These are phyloP conservation scores for Quercus glauca DNA, from an alignment of 306 rosid species.

Conservation along the genomic window DNA sequence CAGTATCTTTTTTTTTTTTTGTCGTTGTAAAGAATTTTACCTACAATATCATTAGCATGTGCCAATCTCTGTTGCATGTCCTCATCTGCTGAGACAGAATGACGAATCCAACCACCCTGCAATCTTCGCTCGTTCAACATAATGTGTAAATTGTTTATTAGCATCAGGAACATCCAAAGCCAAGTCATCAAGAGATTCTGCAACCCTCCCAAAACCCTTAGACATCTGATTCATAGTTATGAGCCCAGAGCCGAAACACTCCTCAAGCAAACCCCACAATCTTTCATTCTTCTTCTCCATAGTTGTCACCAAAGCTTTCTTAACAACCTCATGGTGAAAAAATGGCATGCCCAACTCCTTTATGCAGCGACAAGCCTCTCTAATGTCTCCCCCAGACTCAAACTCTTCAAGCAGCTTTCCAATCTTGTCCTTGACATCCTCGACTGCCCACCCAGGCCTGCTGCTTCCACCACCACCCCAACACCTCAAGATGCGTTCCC, in stretches of 20 bases:
- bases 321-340: slow-evolving; percentile 72
- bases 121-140: slow-evolving; percentile 48
- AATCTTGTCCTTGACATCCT: slow-evolving; percentile 69
- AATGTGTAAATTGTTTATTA: slow-evolving; percentile 40
- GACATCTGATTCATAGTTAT: slow-evolving; percentile 68
- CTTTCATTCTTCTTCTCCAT: slow-evolving; percentile 67
- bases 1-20: slow-evolving; percentile 13
- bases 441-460: slow-evolving; percentile 64
- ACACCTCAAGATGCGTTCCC: slow-evolving; percentile 66
- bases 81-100: slow-evolving; percentile 34
- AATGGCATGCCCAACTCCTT: slow-evolving; percentile 77
- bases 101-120: slow-evolving; percentile 68
- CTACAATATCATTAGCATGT: slow-evolving; percentile 23
- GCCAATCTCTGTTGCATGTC: slow-evolving; percentile 36
- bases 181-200: slow-evolving; percentile 67
- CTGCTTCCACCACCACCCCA: slow-evolving; percentile 82
- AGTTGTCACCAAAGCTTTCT: slow-evolving; percentile 46
- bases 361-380: slow-evolving; percentile 62
- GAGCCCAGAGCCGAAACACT: slow-evolving; percentile 57
- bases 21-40: not conserved
- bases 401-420: slow-evolving; percentile 61
- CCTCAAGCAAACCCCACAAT: slow-evolving; percentile 59
- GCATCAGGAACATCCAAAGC: slow-evolving; percentile 80
- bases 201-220: slow-evolving; percentile 61
- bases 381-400: slow-evolving; percentile 58